Percentiles rank a stretch among this genome's conserved stretches.
Conservation (phyloP, 305 asterid genomes). For the Salvia sclarea region DNA sequence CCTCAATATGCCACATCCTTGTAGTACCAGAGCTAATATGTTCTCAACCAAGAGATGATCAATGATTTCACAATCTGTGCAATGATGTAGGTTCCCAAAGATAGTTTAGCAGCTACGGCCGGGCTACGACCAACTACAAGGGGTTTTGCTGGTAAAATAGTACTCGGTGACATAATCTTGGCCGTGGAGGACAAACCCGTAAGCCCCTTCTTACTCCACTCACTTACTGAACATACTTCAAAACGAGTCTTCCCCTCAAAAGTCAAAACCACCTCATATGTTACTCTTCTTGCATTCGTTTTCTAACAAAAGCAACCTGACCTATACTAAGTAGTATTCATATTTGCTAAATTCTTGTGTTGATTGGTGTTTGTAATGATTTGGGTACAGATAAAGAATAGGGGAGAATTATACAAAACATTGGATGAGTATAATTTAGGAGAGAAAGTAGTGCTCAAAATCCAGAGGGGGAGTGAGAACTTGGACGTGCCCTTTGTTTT, state of each 20-base stretch:
- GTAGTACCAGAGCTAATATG: neutral
- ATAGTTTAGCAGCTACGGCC: conserved; percentile 76
- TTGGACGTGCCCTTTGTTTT: conserved; percentile 67
- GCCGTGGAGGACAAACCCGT: conserved; percentile 80
- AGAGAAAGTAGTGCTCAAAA: conserved; percentile 62
- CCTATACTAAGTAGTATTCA: neutral
- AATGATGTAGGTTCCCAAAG: conserved; percentile 62
- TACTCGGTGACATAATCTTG: conserved; percentile 84
- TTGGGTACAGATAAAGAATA: conserved; percentile 63
- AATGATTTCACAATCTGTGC: neutral
- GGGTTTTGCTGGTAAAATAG: conserved; percentile 94
- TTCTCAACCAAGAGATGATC: conserved; percentile 8
- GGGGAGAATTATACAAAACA: conserved; percentile 67
- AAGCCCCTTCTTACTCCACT: conserved; percentile 32
- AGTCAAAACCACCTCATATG: neutral
- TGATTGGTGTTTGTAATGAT: conserved; percentile 6
- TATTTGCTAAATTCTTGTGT: neutral
- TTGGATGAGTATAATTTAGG: conserved; percentile 77
- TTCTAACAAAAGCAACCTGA: neutral
- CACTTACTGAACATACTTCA: neutral
- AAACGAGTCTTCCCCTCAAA: neutral
- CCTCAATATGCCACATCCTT: no score
- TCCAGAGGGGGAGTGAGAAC: conserved; percentile 58
- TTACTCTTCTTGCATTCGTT: neutral
- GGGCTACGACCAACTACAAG: conserved; percentile 82